Conservation (phyloP, 129 eudicot genomes). For the sunflower (Helianthus annuus) region HanXRQr2.0-SUNRISE NC_035447.2:8863377-8863876, state of each 20-base stretch:
- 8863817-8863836: not conserved
- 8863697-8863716: not conserved
- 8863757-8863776: not conserved
- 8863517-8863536: conserved; percentile 1
- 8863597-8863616: not conserved
- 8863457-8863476: not conserved
- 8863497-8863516: conserved; percentile 6
- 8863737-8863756: not conserved
- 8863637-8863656: not conserved
- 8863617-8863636: not conserved
- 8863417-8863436: not conserved
- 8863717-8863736: not conserved
- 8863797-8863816: not conserved
- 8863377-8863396: not conserved
- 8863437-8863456: not conserved
- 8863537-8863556: not conserved
- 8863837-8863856: not conserved
- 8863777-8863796: not conserved
- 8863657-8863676: not conserved
- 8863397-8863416: not conserved
- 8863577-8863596: not conserved
- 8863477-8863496: not conserved
- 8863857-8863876: not conserved
- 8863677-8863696: not conserved
- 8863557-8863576: not conserved